phyloP scores from a whole-genome alignment of 495 filamentous ascomycete species.

The Xylaria grammica region DNA sequence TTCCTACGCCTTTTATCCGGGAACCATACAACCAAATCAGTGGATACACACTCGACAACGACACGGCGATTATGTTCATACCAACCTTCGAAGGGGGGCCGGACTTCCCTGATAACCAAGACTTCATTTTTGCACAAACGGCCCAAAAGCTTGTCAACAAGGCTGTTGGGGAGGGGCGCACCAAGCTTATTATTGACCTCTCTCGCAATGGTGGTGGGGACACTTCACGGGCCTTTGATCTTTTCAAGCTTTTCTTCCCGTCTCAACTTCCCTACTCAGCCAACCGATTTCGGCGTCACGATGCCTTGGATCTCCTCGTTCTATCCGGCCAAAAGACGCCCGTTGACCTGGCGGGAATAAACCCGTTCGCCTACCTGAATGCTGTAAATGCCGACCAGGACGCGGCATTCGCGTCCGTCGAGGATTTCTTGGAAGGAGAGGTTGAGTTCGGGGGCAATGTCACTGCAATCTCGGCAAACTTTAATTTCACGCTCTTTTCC shows the following conservation, averaged over 20 bases:
- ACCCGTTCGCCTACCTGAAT: neutral
- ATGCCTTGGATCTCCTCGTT: constrained; percentile 3
- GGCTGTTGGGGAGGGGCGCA: neutral
- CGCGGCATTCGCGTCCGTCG: constrained; percentile 3
- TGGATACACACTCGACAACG: constrained; percentile 6
- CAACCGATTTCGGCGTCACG: constrained; percentile 7
- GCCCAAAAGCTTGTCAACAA: constrained; percentile 8
- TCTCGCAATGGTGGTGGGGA: constrained; percentile 60
- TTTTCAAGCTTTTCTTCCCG: constrained; percentile 43
- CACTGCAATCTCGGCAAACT: constrained; percentile 11
- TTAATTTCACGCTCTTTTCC: constrained; percentile 12
- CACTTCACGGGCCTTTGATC: constrained; percentile 51
- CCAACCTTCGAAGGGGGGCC: neutral
- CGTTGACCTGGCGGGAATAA: neutral
- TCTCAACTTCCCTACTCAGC: constrained; percentile 8
- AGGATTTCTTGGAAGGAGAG: constrained; percentile 3
- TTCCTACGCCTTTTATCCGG: neutral
- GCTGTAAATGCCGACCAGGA: constrained; percentile 1
- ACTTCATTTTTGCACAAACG: constrained; percentile 3
- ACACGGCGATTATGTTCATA: constrained; percentile 14
- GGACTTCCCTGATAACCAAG: neutral
- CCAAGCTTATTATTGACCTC: constrained; percentile 58
- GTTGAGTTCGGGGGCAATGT: constrained; percentile 6
- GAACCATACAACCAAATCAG: constrained; percentile 14
- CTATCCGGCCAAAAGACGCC: neutral